These are phyloP conservation scores for Betula pendula DNA, from an alignment of 306 rosid genomes.

Conservation along the genomic window DNA sequence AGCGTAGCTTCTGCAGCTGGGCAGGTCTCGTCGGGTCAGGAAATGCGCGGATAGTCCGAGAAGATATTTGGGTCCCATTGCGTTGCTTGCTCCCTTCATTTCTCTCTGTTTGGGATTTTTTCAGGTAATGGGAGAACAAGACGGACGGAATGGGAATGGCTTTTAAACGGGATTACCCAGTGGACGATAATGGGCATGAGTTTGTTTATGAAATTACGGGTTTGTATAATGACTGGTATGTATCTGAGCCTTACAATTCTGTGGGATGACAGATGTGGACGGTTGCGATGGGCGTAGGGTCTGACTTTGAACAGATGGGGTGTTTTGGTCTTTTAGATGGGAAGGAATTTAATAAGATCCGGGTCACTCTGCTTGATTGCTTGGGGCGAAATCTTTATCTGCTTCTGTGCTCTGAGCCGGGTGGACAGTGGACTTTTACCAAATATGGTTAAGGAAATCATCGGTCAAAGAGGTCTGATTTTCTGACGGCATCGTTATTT, in stretches of 20 bases:
- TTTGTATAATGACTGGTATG: too few species aligned
- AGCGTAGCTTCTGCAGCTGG: constrained; percentile 29
- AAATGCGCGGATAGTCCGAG: background rate
- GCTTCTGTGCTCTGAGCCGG: too few species aligned
- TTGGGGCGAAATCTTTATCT: too few species aligned
- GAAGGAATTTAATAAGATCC: too few species aligned
- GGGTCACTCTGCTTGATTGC: too few species aligned
- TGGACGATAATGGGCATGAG: constrained; percentile 14
- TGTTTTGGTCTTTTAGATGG: too few species aligned
- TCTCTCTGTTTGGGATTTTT: background rate
- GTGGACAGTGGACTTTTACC: too few species aligned
- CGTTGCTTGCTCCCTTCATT: background rate
- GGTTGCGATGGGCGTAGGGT: background rate
- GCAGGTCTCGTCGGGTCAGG: constrained; percentile 41
- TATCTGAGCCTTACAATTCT: background rate
- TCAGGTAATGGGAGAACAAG: background rate
- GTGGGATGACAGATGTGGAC: background rate
- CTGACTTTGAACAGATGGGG: too few species aligned
- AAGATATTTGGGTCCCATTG: constrained; percentile 10
- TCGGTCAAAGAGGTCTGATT: too few species aligned
- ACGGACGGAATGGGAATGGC: background rate
- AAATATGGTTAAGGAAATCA: too few species aligned
- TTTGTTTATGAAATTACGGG: too few species aligned
- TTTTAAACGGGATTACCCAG: background rate
- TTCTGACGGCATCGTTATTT: too few species aligned